Evolutionary conservation across 2,329 filamentous ascomycete species (phyloP).

Genomic region (Helminthosporium solani): DNA sequence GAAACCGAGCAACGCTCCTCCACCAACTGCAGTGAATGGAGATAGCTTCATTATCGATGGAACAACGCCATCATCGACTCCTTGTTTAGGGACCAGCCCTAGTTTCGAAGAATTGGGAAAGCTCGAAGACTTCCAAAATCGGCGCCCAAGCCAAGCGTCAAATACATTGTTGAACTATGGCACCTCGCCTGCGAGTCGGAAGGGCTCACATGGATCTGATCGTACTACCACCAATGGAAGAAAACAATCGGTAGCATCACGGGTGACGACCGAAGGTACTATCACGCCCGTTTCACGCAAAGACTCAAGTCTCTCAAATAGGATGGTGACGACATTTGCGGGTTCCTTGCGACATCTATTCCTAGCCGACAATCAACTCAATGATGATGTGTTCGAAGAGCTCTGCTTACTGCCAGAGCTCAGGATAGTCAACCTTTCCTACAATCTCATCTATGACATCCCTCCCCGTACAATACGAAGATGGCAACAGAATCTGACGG

Average conservation of each 20-base stretch:
- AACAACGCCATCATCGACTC: slow-evolving; percentile 50
- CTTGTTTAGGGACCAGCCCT: slow-evolving; percentile 53
- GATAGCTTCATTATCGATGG: slow-evolving; percentile 37
- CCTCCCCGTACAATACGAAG: slow-evolving; percentile 83
- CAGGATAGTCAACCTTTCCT: slow-evolving; percentile 86
- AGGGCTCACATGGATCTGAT: slow-evolving; percentile 70
- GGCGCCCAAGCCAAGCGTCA: slow-evolving; percentile 83
- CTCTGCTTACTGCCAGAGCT: slow-evolving; percentile 79
- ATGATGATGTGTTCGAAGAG: slow-evolving; percentile 94
- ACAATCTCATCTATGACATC: slow-evolving; percentile 91
- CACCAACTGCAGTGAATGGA: slow-evolving; percentile 50
- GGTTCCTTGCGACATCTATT: slow-evolving; percentile 81
- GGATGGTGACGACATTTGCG: slow-evolving; percentile 82
- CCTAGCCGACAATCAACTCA: slow-evolving; percentile 88
- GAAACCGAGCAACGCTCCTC: slow-evolving; percentile 72
- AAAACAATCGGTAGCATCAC: slow-evolving; percentile 80
- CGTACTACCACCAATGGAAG: slow-evolving; percentile 46
- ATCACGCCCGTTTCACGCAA: slow-evolving; percentile 67
- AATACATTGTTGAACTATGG: slow-evolving; percentile 74
- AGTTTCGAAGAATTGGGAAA: slow-evolving; percentile 77
- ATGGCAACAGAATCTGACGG: slow-evolving; percentile 84
- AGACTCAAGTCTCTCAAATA: slow-evolving; percentile 82
- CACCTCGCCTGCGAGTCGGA: slow-evolving; percentile 70
- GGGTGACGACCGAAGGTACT: slow-evolving; percentile 60
- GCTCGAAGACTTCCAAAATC: slow-evolving; percentile 61